These are phyloP conservation scores for Pelargonium citronellum DNA, from an alignment of 441 rosid species.

Conservation along the genomic window DNA sequence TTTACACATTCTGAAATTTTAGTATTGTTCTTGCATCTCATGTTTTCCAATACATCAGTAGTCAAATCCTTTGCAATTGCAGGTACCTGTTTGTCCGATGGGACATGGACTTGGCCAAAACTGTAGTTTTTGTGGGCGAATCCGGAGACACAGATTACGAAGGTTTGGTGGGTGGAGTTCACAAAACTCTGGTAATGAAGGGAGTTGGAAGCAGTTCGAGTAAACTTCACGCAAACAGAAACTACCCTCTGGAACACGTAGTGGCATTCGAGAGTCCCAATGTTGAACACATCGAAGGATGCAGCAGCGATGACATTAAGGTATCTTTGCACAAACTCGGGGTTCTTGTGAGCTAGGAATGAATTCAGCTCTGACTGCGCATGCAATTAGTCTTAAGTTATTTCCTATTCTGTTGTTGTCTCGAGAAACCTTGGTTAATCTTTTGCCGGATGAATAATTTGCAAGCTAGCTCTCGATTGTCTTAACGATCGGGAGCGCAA, in stretches of 20 bases:
- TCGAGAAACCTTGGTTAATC: too few species aligned
- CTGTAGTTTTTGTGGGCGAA: constrained; percentile 81
- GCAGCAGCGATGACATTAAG: constrained; percentile 39
- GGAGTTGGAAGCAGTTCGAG: constrained; percentile 55
- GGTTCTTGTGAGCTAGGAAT: constrained; percentile 37
- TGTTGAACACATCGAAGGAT: constrained; percentile 39
- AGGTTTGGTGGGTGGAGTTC: constrained; percentile 77
- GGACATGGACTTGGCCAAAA: constrained; percentile 69
- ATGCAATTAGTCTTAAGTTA: too few species aligned
- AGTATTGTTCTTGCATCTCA: too few species aligned
- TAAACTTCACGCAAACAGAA: constrained; percentile 54
- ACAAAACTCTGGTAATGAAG: constrained; percentile 58
- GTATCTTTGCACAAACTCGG: constrained; percentile 53
- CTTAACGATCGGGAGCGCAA: too few species aligned
- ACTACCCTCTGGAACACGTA: constrained; percentile 78
- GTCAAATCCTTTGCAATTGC: constrained; percentile 5
- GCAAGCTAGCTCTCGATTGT: too few species aligned
- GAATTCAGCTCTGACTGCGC: neutral
- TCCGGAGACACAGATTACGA: constrained; percentile 89
- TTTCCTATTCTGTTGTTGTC: too few species aligned
- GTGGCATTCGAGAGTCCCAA: constrained; percentile 60
- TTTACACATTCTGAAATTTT: too few species aligned
- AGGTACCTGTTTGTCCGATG: constrained; percentile 81
- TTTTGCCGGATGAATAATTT: too few species aligned
- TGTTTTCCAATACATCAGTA: too few species aligned